These are phyloP conservation scores for Scytalidium sp. DNA, from an alignment of 2,329 filamentous ascomycete genomes.

Conservation along the genomic window DNA sequence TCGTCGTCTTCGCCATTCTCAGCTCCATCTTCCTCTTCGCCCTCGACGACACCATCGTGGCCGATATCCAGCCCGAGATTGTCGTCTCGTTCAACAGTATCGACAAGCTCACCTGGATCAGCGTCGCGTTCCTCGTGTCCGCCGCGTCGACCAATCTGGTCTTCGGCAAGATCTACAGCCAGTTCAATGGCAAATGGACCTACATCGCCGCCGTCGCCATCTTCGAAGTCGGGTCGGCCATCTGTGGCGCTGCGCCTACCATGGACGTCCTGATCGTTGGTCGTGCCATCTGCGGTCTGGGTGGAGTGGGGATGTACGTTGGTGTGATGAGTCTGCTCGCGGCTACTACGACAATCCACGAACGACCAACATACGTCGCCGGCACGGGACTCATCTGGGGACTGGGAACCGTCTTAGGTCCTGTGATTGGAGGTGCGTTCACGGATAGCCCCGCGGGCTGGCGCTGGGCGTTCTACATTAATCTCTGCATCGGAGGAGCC, in stretches of 20 bases:
- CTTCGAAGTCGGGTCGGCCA: slow-evolving; percentile 29
- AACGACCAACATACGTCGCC: slow-evolving; percentile 33
- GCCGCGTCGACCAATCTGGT: slow-evolving; percentile 36
- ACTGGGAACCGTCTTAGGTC: slow-evolving; percentile 43
- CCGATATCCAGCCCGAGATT: slow-evolving; percentile 42
- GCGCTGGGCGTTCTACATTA: slow-evolving; percentile 54
- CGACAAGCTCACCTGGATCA: slow-evolving; percentile 39
- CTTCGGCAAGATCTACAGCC: slow-evolving; percentile 30
- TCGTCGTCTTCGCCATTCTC: slow-evolving; percentile 25
- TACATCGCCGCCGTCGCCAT: slow-evolving; percentile 27
- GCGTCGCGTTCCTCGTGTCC: slow-evolving; percentile 38
- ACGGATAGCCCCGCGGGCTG: slow-evolving; percentile 38
- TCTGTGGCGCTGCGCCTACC: slow-evolving; percentile 32
- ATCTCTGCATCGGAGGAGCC: slow-evolving; percentile 44
- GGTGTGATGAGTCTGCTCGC: slow-evolving; percentile 44
- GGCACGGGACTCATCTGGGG: slow-evolving; percentile 36
- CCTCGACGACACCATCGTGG: slow-evolving; percentile 47
- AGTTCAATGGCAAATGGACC: slow-evolving; percentile 30
- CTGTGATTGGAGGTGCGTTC: slow-evolving; percentile 45
- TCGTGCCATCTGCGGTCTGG: slow-evolving; percentile 40
- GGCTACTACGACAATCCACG: slow-evolving; percentile 30
- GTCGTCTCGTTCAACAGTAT: slow-evolving; percentile 34
- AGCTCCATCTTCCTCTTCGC: slow-evolving; percentile 37
- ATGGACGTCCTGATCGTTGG: slow-evolving; percentile 45
- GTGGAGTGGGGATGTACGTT: slow-evolving; percentile 42